Evolutionary conservation across 2,329 filamentous ascomycete species (phyloP), one percentile per base, ranked within the genome.

Genomic region (Pestalotiopsis sp.): DNA sequence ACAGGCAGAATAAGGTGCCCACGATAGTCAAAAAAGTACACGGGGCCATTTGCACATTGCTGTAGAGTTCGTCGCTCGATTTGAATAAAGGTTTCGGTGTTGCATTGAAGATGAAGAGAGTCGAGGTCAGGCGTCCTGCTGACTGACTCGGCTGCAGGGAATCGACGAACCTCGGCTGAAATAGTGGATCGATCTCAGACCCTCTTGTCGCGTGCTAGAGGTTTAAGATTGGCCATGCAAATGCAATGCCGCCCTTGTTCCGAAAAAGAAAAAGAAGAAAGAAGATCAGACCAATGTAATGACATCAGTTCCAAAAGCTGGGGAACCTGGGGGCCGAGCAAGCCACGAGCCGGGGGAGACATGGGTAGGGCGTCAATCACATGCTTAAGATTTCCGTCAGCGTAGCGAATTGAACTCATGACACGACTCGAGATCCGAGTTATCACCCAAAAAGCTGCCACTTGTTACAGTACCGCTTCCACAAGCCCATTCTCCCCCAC

Each of bases 301-400:
- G 65, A 67, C 65, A 67, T 67, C 65, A 67, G 65, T 39, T 41
- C 64, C 23, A 57, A 27, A 52, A 57, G 45, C 63, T 55, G 63
- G 25, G 39, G 63, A 64, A 64, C 7, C 25, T 64, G 27, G 61
- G 61, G 61, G 41, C 49, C 39, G 20, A 41, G n/a, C 20, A 41
- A n/a, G 27, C 27, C 27, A 31, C 6, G 27, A 31, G 27, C 27
- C 27, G 27, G 27, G 27, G 27, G 27, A 31, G 27, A 31, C 27
- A 31, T 31, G 27, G 27, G 17, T 13, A 52, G 45, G 17, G 45
- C 45, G 45, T 12, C 52, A 60, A 66, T 66, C 64, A 66, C 64
- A 66, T 66, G 64, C 64, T 66, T 66, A 23, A 59, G 20, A 27
- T 36, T 52, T n/a, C 14, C 45, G 13, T n/a, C 31, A 20, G 41